phyloP scores from a whole-genome alignment of 139 green algal species.

The Tetradesmus lagerheimii region DNA sequence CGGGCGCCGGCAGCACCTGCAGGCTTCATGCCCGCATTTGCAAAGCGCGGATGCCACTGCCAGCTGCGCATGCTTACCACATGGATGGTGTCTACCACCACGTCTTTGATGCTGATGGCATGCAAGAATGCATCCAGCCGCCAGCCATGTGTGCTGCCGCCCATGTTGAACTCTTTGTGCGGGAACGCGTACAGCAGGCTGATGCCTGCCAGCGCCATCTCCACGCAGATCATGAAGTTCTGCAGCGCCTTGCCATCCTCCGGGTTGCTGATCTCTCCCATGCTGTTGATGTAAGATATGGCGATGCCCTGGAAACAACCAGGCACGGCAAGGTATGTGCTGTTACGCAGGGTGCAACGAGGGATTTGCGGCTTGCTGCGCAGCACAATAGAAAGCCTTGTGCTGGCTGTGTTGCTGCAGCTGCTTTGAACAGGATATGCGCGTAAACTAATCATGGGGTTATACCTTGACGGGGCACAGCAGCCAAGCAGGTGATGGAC shows the following conservation, averaged over 20 bases:
- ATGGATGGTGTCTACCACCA: constrained; percentile 91
- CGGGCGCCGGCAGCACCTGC: no score
- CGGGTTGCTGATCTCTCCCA: constrained; percentile 63
- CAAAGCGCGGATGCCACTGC: not conserved
- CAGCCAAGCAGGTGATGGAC: not conserved
- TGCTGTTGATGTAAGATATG: constrained; percentile 72
- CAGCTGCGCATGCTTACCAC: constrained; percentile 61
- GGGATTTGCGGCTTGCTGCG: no score
- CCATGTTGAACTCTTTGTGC: constrained; percentile 80
- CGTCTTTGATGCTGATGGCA: constrained; percentile 89
- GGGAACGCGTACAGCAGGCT: constrained; percentile 94
- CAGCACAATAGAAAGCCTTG: no score
- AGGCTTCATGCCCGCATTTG: no score
- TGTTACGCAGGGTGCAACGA: no score
- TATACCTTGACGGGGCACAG: no score
- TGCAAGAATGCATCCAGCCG: constrained; percentile 76
- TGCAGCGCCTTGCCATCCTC: constrained; percentile 87
- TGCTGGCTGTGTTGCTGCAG: no score
- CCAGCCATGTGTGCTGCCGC: constrained; percentile 52
- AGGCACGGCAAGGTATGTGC: not conserved
- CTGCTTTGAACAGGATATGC: no score
- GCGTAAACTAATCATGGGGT: no score
- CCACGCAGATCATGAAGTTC: constrained; percentile 94
- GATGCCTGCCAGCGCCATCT: constrained; percentile 92
- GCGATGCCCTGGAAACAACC: constrained; percentile 70